These are phyloP conservation scores for Flaveria bidentis DNA, from an alignment of 129 eudicot genomes.

Conservation along the genomic window DNA sequence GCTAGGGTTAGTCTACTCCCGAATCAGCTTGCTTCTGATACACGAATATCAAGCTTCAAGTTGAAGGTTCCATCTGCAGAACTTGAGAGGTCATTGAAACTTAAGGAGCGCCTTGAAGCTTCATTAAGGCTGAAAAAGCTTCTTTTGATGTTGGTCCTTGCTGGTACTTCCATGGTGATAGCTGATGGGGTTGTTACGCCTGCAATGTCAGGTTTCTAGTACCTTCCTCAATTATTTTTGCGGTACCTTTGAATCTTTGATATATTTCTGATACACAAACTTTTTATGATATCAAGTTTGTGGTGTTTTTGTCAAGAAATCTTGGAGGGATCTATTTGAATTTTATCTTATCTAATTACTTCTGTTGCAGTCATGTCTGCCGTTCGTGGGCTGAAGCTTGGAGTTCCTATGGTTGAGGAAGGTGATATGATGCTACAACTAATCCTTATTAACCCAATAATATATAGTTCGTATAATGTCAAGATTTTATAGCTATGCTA, in stretches of 20 bases:
- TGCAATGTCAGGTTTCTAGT: slow-evolving; percentile 84
- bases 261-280: slow-evolving; percentile 3
- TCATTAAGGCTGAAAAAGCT: slow-evolving; percentile 75
- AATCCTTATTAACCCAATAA: slow-evolving; percentile 17
- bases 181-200: slow-evolving; percentile 98
- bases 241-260: slow-evolving; percentile 8
- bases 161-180: slow-evolving; percentile 96
- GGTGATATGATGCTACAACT: slow-evolving; percentile 48
- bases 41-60: slow-evolving; percentile 92
- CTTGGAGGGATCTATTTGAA: slow-evolving; percentile 19
- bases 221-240: slow-evolving; percentile 6
- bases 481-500: not conserved
- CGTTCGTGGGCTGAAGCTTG: slow-evolving; percentile 81
- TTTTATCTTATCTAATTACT: not conserved
- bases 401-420: slow-evolving; percentile 56
- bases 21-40: slow-evolving; percentile 86
- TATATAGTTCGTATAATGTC: not conserved
- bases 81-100: slow-evolving; percentile 84
- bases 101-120: slow-evolving; percentile 81
- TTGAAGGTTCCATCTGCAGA: slow-evolving; percentile 92
- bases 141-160: slow-evolving; percentile 83
- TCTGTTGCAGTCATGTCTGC: slow-evolving; percentile 73
- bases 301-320: slow-evolving; percentile 14
- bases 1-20: slow-evolving; percentile 96
- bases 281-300: slow-evolving; percentile 5